Evolutionary conservation across 257 asterid species (phyloP).

Genomic region (Solanum dulcamara): DNA sequence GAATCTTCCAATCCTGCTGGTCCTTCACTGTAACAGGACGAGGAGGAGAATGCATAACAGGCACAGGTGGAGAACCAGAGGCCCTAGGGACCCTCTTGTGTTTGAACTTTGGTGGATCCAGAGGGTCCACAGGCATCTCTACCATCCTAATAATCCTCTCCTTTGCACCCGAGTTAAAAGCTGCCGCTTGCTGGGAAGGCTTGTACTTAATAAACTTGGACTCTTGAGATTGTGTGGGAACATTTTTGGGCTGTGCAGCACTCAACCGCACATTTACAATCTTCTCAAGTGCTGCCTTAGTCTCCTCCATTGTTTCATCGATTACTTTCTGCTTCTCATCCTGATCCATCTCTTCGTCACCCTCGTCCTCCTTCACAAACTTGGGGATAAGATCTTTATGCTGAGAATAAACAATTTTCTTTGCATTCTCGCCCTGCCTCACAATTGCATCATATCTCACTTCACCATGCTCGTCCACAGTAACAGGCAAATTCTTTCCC

Average conservation of each 20-base stretch:
- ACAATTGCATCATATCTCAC: conserved; percentile 79
- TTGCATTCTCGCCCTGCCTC: conserved; percentile 74
- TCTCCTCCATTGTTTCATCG: conserved; percentile 64
- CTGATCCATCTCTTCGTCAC: conserved; percentile 53
- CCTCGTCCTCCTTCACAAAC: conserved; percentile 40
- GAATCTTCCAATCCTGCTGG: conserved; percentile 93
- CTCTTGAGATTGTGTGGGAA: conserved; percentile 57
- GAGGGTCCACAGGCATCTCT: conserved; percentile 83
- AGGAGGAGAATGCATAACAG: conserved; percentile 94
- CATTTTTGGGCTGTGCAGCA: conserved; percentile 94
- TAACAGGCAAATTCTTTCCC: conserved; percentile 59
- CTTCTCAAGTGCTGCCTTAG: conserved; percentile 89
- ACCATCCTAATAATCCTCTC: conserved; percentile 93
- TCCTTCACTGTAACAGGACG: conserved; percentile 89
- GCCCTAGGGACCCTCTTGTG: conserved; percentile 92
- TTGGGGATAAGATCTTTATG: conserved; percentile 70
- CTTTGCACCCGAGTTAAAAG: conserved; percentile 91
- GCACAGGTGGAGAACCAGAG: conserved; percentile 95
- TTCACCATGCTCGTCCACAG: conserved; percentile 79
- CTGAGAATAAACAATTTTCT: conserved; percentile 76
- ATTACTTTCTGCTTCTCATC: conserved; percentile 81
- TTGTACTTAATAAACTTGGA: conserved; percentile 88
- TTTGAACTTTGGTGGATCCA: conserved; percentile 94
- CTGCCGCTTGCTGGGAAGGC: conserved; percentile 90
- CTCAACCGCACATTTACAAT: conserved; percentile 84